Percentiles rank a stretch among this genome's conserved stretches.
These are phyloP conservation scores for Metschnikowia dekortorum DNA, from an alignment of 805 yeast genomes.

Conservation along the genomic window DNA sequence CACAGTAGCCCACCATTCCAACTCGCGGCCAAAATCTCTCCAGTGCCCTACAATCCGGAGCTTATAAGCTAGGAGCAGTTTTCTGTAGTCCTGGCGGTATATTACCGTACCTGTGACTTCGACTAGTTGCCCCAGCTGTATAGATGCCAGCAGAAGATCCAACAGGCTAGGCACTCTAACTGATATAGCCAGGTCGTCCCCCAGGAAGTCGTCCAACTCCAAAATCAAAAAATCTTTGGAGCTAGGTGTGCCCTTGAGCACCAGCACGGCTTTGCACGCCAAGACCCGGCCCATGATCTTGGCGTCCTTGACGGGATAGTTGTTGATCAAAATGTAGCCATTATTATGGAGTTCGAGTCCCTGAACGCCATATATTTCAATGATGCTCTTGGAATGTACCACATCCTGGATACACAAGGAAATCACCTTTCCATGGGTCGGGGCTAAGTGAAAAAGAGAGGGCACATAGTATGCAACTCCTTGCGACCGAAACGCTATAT, in stretches of 20 bases:
- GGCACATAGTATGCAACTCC: conserved; percentile 29
- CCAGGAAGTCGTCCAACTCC: conserved; percentile 34
- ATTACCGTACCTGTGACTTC: conserved; percentile 21
- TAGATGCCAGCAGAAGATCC: conserved; percentile 14
- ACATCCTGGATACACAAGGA: conserved; percentile 33
- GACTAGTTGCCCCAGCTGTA: conserved; percentile 22
- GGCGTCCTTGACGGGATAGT: conserved; percentile 30
- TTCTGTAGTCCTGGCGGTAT: conserved; percentile 5
- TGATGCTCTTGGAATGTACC: conserved; percentile 8
- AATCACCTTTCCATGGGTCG: conserved; percentile 17
- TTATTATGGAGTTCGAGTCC: conserved; percentile 12
- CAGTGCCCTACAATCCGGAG: conserved; percentile 15
- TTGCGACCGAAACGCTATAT: conserved; percentile 26
- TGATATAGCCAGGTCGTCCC: conserved; percentile 23
- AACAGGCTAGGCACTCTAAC: conserved; percentile 17
- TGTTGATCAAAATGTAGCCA: conserved; percentile 21
- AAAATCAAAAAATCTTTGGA: conserved; percentile 16
- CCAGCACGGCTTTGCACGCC: conserved; percentile 6
- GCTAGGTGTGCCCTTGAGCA: neutral
- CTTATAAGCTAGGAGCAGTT: conserved; percentile 7
- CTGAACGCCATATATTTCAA: conserved; percentile 15
- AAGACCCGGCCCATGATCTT: conserved; percentile 27
- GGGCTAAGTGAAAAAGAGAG: conserved; percentile 31
- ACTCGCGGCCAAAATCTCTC: conserved; percentile 22
- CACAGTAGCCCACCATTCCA: conserved; percentile 26